Evolutionary conservation across 1,139 yeast genomes (phyloP).

Genomic region (Hyphopichia khmerensis): DNA sequence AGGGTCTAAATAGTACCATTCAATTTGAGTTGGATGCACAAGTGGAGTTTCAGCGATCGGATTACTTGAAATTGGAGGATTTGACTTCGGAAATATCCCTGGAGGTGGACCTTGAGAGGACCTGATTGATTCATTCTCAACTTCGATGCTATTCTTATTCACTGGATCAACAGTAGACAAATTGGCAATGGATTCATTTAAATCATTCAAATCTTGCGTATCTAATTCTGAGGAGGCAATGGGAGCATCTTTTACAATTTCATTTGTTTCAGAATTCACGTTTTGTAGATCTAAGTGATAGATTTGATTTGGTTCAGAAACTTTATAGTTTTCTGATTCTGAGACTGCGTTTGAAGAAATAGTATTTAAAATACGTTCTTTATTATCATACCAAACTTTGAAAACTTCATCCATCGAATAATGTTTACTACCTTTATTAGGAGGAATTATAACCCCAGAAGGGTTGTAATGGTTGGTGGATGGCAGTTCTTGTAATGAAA

Average conservation of each 20-base stretch:
- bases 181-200: conserved; percentile 8
- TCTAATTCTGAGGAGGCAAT: not conserved
- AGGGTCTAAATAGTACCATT: conserved; percentile 76
- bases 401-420: conserved; percentile 56
- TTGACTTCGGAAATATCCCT: conserved; percentile 12
- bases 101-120: conserved; percentile 16
- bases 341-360: conserved; percentile 23
- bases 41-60: conserved; percentile 9
- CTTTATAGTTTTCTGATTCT: conserved; percentile 30
- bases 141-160: not conserved
- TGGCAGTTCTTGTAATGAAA: not conserved
- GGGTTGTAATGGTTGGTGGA: not conserved
- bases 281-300: conserved; percentile 35
- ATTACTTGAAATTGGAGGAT: not conserved
- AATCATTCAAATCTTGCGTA: not conserved
- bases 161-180: not conserved
- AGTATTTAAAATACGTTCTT: conserved; percentile 28
- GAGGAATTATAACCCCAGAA: conserved; percentile 25
- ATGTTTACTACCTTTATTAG: conserved; percentile 35
- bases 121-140: not conserved
- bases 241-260: not conserved
- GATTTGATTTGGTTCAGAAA: conserved; percentile 29
- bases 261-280: not conserved
- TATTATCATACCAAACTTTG: conserved; percentile 50
- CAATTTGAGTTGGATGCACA: conserved; percentile 38